Percentiles rank a stretch among this genome's conserved stretches.
These are phyloP conservation scores for Auxenochlorella pyrenoidosa DNA, from an alignment of 139 green algal species.

Conservation along the genomic window DNA sequence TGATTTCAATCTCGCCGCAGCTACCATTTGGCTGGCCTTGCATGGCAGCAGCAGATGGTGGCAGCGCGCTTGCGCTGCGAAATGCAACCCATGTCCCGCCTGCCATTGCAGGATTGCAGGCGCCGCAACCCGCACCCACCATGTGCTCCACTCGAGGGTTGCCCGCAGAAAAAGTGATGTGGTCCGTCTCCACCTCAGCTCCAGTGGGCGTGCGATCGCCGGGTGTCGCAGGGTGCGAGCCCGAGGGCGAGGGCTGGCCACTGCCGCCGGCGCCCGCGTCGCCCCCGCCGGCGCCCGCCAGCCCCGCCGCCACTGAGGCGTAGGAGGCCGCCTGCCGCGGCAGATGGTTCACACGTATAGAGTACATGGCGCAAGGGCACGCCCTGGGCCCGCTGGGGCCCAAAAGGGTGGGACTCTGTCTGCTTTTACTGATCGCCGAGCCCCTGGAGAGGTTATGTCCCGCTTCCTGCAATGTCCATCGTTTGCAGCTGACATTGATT, in stretches of 20 bases:
- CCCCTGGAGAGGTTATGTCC: no score
- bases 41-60: no score
- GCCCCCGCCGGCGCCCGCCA: neutral
- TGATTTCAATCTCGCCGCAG: no score
- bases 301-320: neutral
- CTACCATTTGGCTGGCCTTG: no score
- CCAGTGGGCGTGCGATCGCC: neutral
- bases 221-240: neutral
- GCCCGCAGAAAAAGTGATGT: conserved; percentile 75
- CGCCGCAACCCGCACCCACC: conserved; percentile 35
- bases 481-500: no score
- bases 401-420: neutral
- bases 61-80: no score
- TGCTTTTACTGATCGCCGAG: no score
- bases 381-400: neutral
- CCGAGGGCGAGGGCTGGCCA: conserved; percentile 9
- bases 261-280: conserved; percentile 11
- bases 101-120: no score
- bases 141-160: conserved; percentile 93
- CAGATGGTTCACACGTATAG: neutral
- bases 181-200: neutral
- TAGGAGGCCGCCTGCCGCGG: conserved; percentile 19
- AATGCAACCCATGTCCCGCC: no score
- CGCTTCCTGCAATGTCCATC: no score
- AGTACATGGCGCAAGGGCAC: conserved; percentile 25